Percentiles rank a stretch among this genome's conserved stretches.
phyloP scores from a whole-genome alignment of 2,329 filamentous ascomycete genomes.

The Sclerotinia minor region DNA sequence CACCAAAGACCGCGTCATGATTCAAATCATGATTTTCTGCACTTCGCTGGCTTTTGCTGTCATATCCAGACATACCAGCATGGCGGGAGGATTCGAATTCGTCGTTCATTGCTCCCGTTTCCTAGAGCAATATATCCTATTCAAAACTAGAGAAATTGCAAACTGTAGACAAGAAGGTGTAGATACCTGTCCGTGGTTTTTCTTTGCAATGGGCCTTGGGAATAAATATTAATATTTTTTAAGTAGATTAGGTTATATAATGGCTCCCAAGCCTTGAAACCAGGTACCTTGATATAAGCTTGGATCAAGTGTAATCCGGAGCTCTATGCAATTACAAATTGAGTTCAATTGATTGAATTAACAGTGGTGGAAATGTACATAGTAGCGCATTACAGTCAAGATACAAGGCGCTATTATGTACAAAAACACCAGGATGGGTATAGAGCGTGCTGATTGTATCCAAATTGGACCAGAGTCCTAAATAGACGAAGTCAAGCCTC shows the following conservation, averaged over 20 bases:
- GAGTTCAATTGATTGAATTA: not conserved
- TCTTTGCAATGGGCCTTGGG: not conserved
- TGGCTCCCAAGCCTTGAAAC: not conserved
- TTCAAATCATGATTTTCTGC: constrained; percentile 4
- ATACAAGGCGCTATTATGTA: constrained; percentile 16
- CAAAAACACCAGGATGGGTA: not conserved
- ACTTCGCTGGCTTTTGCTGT: constrained; percentile 4
- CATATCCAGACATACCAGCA: not conserved
- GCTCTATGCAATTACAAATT: not conserved
- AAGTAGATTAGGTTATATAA: constrained; percentile 2
- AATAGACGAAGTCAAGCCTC: too few species aligned
- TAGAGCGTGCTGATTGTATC: constrained; percentile 1
- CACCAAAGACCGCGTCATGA: constrained; percentile 18
- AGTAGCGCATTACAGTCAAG: not conserved
- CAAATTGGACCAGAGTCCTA: not conserved
- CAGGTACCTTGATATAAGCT: not conserved
- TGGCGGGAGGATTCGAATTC: constrained; percentile 4
- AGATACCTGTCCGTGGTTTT: not conserved
- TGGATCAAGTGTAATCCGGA: constrained; percentile 6
- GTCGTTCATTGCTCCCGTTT: constrained; percentile 4
- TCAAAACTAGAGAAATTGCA: not conserved
- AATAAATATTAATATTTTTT: not conserved
- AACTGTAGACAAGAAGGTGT: not conserved
- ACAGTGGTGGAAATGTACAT: too few species aligned
- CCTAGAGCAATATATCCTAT: not conserved